Conservation (phyloP, 73 alveolate genomes). For the Uronychia setigera region DNA sequence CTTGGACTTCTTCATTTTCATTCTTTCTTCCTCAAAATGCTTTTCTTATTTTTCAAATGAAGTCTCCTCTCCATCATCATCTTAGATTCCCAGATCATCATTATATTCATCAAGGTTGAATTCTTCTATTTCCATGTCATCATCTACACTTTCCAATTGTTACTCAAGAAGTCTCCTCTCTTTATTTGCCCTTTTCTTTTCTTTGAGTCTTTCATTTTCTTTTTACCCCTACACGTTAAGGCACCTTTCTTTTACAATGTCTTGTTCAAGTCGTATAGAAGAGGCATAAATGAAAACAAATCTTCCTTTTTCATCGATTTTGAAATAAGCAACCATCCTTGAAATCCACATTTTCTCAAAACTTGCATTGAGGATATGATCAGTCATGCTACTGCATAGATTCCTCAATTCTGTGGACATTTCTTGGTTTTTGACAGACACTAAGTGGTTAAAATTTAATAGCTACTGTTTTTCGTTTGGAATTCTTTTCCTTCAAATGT, state of each 20-base stretch:
- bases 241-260: neutral
- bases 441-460: neutral
- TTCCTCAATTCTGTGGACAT: slow-evolving; percentile 71
- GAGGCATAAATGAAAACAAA: slow-evolving; percentile 80
- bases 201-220: neutral
- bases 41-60: too few relatives aligned
- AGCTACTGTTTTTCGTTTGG: slow-evolving; percentile 57
- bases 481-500: slow-evolving; percentile 95
- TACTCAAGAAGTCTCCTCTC: too few relatives aligned
- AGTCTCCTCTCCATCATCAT: too few relatives aligned
- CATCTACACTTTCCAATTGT: too few relatives aligned
- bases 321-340: slow-evolving; percentile 85
- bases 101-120: too few relatives aligned
- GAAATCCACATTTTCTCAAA: slow-evolving; percentile 79
- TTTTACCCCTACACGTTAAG: neutral
- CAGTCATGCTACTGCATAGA: slow-evolving; percentile 71
- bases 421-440: slow-evolving; percentile 76
- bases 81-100: too few relatives aligned
- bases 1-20: too few relatives aligned
- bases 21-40: too few relatives aligned
- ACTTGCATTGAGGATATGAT: slow-evolving; percentile 84
- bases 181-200: too few relatives aligned
- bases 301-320: slow-evolving; percentile 76
- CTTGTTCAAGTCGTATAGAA: slow-evolving; percentile 60
- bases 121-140: too few relatives aligned